Evolutionary conservation across 2,329 filamentous ascomycete genomes (phyloP).

Genomic region (Botrytis cinerea): DNA sequence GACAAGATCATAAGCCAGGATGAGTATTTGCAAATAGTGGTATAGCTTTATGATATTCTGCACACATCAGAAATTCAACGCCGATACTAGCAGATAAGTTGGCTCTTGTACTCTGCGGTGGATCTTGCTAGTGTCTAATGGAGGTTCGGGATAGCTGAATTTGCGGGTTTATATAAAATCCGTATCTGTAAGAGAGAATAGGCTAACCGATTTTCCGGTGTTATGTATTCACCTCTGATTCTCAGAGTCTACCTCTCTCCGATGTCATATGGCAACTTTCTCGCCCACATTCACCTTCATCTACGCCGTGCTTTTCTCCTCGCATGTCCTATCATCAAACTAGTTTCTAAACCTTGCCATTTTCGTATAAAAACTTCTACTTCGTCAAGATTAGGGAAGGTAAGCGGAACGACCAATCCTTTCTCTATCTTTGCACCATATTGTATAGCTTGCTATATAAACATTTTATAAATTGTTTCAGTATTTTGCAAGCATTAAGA

Average conservation of each 20-base stretch:
- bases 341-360: too few species aligned
- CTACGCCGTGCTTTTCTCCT: too few species aligned
- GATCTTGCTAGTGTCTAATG: neutral
- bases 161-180: neutral
- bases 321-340: too few species aligned
- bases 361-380: too few species aligned
- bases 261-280: too few species aligned
- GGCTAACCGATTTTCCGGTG: neutral
- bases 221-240: too few species aligned
- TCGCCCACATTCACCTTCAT: too few species aligned
- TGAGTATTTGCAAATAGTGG: neutral
- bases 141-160: neutral
- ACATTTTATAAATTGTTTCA: neutral
- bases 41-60: neutral
- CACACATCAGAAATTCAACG: neutral
- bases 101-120: too few species aligned
- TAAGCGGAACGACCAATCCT: too few species aligned
- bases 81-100: neutral
- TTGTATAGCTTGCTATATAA: neutral
- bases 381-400: too few species aligned
- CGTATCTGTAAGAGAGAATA: neutral
- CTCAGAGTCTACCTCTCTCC: too few species aligned
- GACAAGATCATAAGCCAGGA: neutral
- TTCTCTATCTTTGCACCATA: too few species aligned
- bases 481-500: neutral